These are phyloP conservation scores for Diospyros kaki DNA, from an alignment of 148 eudicot genomes.

Conservation along the genomic window DNA sequence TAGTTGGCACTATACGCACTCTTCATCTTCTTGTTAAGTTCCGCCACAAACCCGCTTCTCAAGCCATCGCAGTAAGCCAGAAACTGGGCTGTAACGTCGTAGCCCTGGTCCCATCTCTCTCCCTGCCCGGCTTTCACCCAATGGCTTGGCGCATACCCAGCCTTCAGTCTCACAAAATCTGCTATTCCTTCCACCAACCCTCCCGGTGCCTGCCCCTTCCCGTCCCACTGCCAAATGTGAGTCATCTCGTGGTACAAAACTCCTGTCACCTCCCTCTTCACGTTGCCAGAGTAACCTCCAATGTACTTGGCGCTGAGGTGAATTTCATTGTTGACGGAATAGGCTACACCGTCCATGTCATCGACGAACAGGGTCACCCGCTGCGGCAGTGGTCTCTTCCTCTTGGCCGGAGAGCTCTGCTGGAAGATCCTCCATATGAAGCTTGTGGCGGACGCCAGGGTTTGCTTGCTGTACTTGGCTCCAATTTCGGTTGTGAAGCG, in stretches of 20 bases:
- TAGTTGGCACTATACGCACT: conserved; percentile 4
- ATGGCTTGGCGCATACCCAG: conserved; percentile 10
- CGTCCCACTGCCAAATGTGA: conserved; percentile 20
- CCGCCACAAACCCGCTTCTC: conserved; percentile 16
- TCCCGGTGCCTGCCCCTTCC: conserved; percentile 6
- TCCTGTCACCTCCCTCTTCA: conserved; percentile 14
- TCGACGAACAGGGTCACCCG: conserved; percentile 32
- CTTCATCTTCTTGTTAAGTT: conserved; percentile 19
- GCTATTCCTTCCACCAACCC: conserved; percentile 18
- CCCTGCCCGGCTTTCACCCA: conserved; percentile 15
- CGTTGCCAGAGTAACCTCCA: conserved; percentile 8
- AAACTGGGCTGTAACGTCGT: conserved; percentile 19
- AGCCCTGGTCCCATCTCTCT: conserved; percentile 18
- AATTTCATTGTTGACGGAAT: conserved; percentile 11
- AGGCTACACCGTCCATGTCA: conserved; percentile 39
- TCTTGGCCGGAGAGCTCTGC: conserved; percentile 21
- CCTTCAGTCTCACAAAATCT: conserved; percentile 18
- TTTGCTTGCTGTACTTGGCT: conserved; percentile 17
- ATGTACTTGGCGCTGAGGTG: conserved; percentile 13
- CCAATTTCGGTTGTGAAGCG: conserved; percentile 27
- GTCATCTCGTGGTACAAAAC: conserved; percentile 15
- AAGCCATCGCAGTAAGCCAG: conserved; percentile 13
- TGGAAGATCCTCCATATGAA: conserved; percentile 38
- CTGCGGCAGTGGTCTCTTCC: conserved; percentile 18
- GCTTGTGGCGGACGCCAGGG: conserved; percentile 13